Evolutionary conservation across 1,139 yeast genomes (phyloP).

Genomic region (Oligophagozyma castellii): DNA sequence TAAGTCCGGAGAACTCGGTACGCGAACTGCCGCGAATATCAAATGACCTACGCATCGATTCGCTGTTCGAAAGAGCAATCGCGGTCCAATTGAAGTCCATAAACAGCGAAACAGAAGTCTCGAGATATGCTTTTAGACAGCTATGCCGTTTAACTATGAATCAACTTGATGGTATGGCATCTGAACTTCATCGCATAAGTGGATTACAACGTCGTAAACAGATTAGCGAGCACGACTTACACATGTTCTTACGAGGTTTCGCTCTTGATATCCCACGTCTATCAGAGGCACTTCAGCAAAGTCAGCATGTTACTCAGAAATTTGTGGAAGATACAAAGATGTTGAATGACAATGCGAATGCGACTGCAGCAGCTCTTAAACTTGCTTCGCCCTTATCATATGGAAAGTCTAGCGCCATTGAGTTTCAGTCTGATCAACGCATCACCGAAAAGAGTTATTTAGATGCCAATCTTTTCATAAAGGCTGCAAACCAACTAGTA

Average conservation of each 20-base stretch:
- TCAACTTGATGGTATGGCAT: constrained; percentile 36
- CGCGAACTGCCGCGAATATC: background rate
- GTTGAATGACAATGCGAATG: too few relatives aligned
- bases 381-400: too few relatives aligned
- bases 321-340: constrained; percentile 4
- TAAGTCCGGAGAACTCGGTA: too few relatives aligned
- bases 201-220: constrained; percentile 54
- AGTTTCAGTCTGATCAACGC: too few relatives aligned
- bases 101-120: constrained; percentile 22
- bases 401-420: too few relatives aligned
- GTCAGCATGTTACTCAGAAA: constrained; percentile 15
- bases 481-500: too few relatives aligned
- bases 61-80: constrained; percentile 17
- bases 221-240: constrained; percentile 48
- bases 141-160: constrained; percentile 35
- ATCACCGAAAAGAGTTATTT: too few relatives aligned
- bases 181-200: constrained; percentile 38
- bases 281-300: constrained; percentile 24
- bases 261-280: constrained; percentile 34
- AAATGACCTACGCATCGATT: constrained; percentile 10
- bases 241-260: constrained; percentile 34
- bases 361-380: too few relatives aligned
- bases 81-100: constrained; percentile 29
- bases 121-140: constrained; percentile 32
- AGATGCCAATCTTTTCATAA: too few relatives aligned